phyloP scores from a whole-genome alignment of 768 basidiomycete species.

The Leucosporidium yakuticum region DNA sequence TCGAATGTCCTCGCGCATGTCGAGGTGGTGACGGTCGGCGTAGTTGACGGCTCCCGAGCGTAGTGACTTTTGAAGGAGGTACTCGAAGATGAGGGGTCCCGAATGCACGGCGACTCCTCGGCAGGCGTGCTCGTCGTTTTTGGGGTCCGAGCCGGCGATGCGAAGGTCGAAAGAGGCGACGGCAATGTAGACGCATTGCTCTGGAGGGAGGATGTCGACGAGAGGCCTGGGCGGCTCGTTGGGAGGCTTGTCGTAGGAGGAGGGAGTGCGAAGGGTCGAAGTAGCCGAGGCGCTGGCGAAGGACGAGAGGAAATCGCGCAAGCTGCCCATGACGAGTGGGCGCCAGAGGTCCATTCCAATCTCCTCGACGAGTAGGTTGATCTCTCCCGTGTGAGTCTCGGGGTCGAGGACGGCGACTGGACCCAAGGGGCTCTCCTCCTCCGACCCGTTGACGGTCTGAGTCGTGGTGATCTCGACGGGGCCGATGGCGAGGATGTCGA shows the following conservation, averaged over 20 bases:
- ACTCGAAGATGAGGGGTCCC: slow-evolving; percentile 55
- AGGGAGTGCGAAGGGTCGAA: slow-evolving; percentile 5
- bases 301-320: slow-evolving; percentile 51
- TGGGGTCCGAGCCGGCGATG: slow-evolving; percentile 72
- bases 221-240: slow-evolving; percentile 32
- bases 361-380: slow-evolving; percentile 54
- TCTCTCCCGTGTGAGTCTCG: slow-evolving; percentile 44
- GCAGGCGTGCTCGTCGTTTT: slow-evolving; percentile 60
- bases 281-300: slow-evolving; percentile 42
- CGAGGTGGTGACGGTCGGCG: slow-evolving; percentile 38
- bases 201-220: slow-evolving; percentile 51
- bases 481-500: slow-evolving; percentile 25
- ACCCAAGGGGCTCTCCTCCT: background rate
- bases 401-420: slow-evolving; percentile 14
- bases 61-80: slow-evolving; percentile 47
- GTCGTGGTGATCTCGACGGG: slow-evolving; percentile 22
- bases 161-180: slow-evolving; percentile 61
- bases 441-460: slow-evolving; percentile 8
- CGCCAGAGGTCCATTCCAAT: slow-evolving; percentile 66
- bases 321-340: slow-evolving; percentile 52
- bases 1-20: slow-evolving; percentile 40
- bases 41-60: slow-evolving; percentile 25
- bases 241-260: background rate
- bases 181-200: slow-evolving; percentile 55
- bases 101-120: slow-evolving; percentile 62